Base-by-base conservation (phyloP, 2,329 filamentous ascomycete species). In the Aspergillus hiratsukae region DNA sequence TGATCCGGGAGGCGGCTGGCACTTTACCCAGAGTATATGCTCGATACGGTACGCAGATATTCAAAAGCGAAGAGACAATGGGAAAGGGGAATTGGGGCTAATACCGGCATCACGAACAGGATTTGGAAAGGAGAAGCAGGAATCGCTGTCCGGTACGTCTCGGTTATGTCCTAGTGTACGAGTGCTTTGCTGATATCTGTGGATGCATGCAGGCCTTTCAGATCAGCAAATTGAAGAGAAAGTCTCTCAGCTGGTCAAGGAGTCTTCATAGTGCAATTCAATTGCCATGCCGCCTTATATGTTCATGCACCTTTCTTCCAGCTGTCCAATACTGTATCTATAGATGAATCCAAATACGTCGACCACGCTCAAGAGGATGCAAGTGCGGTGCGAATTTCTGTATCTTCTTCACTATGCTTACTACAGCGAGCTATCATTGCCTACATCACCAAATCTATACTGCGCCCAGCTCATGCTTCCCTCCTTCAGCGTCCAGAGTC, bases 1-100 rank as follows among this genome's bases (percentile, higher is more conserved):
- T 99, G 81, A 87, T 99, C 70, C 90, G 94, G 72, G 94, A 97
- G 81, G 94, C 93, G 53, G 80, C 85, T 66, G 91, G 90, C 70
- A 90, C 90, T 54, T 80, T 89, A 73, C 93, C 94, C 62, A 88
- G 86, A 75, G 85, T 99, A 62, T 97, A 88, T 76, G 92, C 93
- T 66, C 84, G 94, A 86, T 99, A 95, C 74, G 93, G 91, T 96
- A 76, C 69, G 85, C 46, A 28, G 17, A 6, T 31, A 46, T 6
- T 14, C 43, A 14, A 4, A 11, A 17, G 10, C 3, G 10, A 46
- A 35, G 9, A 23, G 9, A 11, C 0, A 11, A 31, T 45, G 19
- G n/a, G n/a, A n/a, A 17, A 41, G 21, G 8, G 4, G 4, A 31
- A 0, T 27, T 40, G 50, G 40, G 48, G 52, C 69, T 65, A 62